A percentile compares a stretch with the other conserved stretches of the same genome.
phyloP scores from a whole-genome alignment of 805 yeast species.

The Candida namnaoensis region DNA sequence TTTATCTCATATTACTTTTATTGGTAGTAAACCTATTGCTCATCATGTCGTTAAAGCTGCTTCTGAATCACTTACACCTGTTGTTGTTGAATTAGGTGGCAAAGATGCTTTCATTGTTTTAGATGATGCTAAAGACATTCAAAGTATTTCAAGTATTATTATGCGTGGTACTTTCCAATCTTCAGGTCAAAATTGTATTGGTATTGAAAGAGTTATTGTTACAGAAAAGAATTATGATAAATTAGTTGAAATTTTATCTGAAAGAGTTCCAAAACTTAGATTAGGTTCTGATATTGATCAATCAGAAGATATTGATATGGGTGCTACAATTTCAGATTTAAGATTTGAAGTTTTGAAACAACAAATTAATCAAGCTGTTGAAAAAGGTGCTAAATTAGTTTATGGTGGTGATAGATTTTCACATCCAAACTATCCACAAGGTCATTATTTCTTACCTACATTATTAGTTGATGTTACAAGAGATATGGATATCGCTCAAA shows the following conservation, averaged over 20 bases:
- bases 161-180: slow-evolving; percentile 96
- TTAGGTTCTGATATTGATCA: slow-evolving; percentile 92
- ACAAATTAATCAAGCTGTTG: slow-evolving; percentile 65
- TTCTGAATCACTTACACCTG: slow-evolving; percentile 81
- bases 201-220: slow-evolving; percentile 89
- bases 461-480: slow-evolving; percentile 73
- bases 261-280: slow-evolving; percentile 54
- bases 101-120: slow-evolving; percentile 86
- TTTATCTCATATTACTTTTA: slow-evolving; percentile 83
- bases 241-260: slow-evolving; percentile 46
- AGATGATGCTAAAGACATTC: slow-evolving; percentile 61
- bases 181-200: slow-evolving; percentile 97
- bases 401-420: slow-evolving; percentile 73
- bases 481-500: slow-evolving; percentile 70
- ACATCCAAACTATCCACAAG: slow-evolving; percentile 94
- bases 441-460: slow-evolving; percentile 91
- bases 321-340: slow-evolving; percentile 82
- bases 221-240: slow-evolving; percentile 59
- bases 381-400: slow-evolving; percentile 70
- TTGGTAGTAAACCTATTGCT: slow-evolving; percentile 94
- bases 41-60: slow-evolving; percentile 81
- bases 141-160: slow-evolving; percentile 63
- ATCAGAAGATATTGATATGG: slow-evolving; percentile 86
- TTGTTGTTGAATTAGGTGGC: slow-evolving; percentile 95
- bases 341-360: slow-evolving; percentile 63